Base-by-base conservation (phyloP, 1,284 basidiomycete genomes). In the Ceratobasidium sp. region DNA sequence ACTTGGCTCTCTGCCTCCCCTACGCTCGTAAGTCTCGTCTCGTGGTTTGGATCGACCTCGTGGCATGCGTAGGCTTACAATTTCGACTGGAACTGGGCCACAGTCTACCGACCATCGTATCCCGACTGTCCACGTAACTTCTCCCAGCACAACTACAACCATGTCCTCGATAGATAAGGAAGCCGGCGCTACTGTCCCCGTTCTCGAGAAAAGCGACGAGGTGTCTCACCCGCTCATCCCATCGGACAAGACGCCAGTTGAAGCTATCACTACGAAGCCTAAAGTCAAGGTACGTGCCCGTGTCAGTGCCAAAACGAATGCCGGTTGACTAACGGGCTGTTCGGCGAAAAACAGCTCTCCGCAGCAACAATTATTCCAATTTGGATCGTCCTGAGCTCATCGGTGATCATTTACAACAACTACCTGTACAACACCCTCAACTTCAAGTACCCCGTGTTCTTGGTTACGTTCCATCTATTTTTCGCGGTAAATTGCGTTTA, bases 331-430 rank as follows among this genome's bases (percentile, higher is more conserved):
- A n/a, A n/a, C n/a, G n/a, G n/a, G n/a, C n/a, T 28, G 35, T 26
- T 59, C 1, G 28, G 6, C 3, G 35, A 30, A 41, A 41, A 50
- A 46, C 59, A 63, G 52, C 73, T 73, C 38, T 76, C 90, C 9
- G 85, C 91, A 0, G 81, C 88, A 0, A 83, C 87, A 71, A 93
- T 95, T 78, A 93, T 95, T 72, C 91, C 91, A 32, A 82, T 95
- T 73, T 96, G 95, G 96, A 98, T 98, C 80, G 84, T 89, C 16
- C 91, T 98, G 78, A 93, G 91, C 75, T 94, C 94, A 49, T 83
- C 89, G 11, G 96, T 98, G 79, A 98, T 98, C 83, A 90, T 98
- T 73, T 98, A 98, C 89, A 98, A 98, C 88, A 96, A 96, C 82
- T 92, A 93, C 80, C 84, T 98, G 80, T 96, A 95, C 84, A 91